phyloP scores from a whole-genome alignment of 2,329 filamentous ascomycete genomes.

The Sphaerostilbella broomeana region DNA sequence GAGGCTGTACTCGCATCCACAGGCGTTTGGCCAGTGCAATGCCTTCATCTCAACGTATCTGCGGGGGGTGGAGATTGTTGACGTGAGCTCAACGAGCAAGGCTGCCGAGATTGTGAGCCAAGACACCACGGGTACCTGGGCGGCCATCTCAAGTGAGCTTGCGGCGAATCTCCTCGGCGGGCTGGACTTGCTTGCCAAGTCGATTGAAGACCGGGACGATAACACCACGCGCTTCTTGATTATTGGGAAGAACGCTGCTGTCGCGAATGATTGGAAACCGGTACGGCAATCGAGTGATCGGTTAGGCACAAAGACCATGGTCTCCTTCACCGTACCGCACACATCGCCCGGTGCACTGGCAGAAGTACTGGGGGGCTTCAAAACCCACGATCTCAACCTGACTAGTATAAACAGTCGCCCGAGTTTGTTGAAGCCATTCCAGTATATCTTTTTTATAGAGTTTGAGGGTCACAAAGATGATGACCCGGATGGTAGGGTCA shows the following conservation, averaged over 20 bases:
- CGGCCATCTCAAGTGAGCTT: slow-evolving; percentile 70
- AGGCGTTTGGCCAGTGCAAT: slow-evolving; percentile 90
- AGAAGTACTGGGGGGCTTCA: slow-evolving; percentile 73
- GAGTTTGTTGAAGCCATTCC: slow-evolving; percentile 67
- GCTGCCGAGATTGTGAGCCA: slow-evolving; percentile 71
- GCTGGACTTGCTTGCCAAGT: slow-evolving; percentile 60
- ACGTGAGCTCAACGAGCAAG: slow-evolving; percentile 77
- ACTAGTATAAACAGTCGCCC: slow-evolving; percentile 88
- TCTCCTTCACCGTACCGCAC: slow-evolving; percentile 80
- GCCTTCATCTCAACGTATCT: slow-evolving; percentile 65
- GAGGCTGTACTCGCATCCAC: slow-evolving; percentile 85
- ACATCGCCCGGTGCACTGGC: slow-evolving; percentile 74
- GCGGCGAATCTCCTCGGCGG: slow-evolving; percentile 63
- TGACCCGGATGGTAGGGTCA: slow-evolving; percentile 52
- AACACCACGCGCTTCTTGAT: slow-evolving; percentile 79
- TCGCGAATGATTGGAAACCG: slow-evolving; percentile 21
- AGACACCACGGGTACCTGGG: slow-evolving; percentile 52
- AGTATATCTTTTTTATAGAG: slow-evolving; percentile 94
- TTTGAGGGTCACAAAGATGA: slow-evolving; percentile 57
- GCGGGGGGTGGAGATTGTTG: slow-evolving; percentile 68
- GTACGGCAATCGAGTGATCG: slow-evolving; percentile 21
- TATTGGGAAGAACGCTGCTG: slow-evolving; percentile 36
- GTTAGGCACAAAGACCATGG: slow-evolving; percentile 57
- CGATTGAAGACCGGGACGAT: slow-evolving; percentile 66
- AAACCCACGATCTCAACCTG: slow-evolving; percentile 65